These are phyloP conservation scores for Nitzschia putrida DNA, from an alignment of 108 stramenopile genomes.

Conservation along the genomic window DNA sequence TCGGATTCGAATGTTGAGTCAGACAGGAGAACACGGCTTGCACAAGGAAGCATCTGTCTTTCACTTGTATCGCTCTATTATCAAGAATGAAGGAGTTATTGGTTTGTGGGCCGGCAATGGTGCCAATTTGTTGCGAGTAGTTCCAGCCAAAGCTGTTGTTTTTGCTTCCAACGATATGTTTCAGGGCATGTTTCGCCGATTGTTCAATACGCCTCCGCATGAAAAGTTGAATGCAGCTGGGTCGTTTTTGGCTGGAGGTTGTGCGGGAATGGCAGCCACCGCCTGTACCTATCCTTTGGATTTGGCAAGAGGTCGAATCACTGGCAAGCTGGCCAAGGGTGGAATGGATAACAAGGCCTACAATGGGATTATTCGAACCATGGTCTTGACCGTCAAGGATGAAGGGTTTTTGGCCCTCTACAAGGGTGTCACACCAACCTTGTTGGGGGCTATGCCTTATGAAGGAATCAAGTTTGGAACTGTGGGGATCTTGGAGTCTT, in stretches of 20 bases:
- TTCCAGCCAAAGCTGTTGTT: slow-evolving; percentile 83
- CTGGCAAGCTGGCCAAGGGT: slow-evolving; percentile 67
- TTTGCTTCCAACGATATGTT: slow-evolving; percentile 84
- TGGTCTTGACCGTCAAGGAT: slow-evolving; percentile 70
- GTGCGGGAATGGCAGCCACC: slow-evolving; percentile 81
- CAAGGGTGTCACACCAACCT: slow-evolving; percentile 79
- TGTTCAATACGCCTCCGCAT: slow-evolving; percentile 21
- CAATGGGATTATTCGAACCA: slow-evolving; percentile 71
- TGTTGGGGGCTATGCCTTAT: slow-evolving; percentile 87
- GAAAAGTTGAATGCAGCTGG: slow-evolving; percentile 41
- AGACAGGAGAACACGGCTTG: slow-evolving; percentile 79
- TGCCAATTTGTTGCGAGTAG: slow-evolving; percentile 84
- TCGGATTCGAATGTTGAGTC: slow-evolving; percentile 86
- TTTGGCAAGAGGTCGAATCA: slow-evolving; percentile 82
- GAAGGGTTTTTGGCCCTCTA: slow-evolving; percentile 80
- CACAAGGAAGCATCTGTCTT: slow-evolving; percentile 25
- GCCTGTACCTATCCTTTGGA: slow-evolving; percentile 86
- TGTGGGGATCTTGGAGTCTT: slow-evolving; percentile 75
- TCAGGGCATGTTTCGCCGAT: slow-evolving; percentile 37
- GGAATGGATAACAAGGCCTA: slow-evolving; percentile 59
- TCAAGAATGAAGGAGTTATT: slow-evolving; percentile 76
- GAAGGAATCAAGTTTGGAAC: slow-evolving; percentile 93
- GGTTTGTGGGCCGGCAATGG: slow-evolving; percentile 93
- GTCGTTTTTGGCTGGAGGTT: slow-evolving; percentile 80
- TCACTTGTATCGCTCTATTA: slow-evolving; percentile 62